Percentiles rank a stretch among this genome's conserved stretches.
Evolutionary conservation across 2,329 filamentous ascomycete genomes (phyloP).

Genomic region (Fonsecaea multimorphosa): DNA sequence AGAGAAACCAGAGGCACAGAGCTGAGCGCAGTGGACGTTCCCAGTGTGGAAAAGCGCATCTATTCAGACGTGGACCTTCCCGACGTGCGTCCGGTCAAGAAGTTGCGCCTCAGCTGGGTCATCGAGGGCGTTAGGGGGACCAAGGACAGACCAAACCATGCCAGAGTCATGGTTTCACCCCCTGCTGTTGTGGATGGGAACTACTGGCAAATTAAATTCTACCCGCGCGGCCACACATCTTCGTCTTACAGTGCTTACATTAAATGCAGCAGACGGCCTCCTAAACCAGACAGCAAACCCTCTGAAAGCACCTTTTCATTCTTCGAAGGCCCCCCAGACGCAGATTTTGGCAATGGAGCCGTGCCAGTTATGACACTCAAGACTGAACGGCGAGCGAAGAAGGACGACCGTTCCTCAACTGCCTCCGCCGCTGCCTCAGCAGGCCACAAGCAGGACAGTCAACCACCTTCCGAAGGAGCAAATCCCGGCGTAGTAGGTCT

Average conservation of each 20-base stretch:
- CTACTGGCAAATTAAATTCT: slow-evolving; percentile 71
- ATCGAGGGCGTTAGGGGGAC: slow-evolving; percentile 66
- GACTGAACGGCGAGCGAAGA: slow-evolving; percentile 12
- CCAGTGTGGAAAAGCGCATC: slow-evolving; percentile 57
- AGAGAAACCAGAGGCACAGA: slow-evolving; percentile 59
- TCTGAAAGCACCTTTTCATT: slow-evolving; percentile 51
- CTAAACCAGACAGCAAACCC: slow-evolving; percentile 46
- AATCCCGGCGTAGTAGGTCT: background rate
- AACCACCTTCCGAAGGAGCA: slow-evolving; percentile 3
- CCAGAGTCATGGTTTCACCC: slow-evolving; percentile 64
- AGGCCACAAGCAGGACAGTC: slow-evolving; percentile 21
- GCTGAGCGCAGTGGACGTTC: slow-evolving; percentile 62
- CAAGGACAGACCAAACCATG: slow-evolving; percentile 63
- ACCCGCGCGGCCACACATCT: slow-evolving; percentile 65
- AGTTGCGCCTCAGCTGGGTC: slow-evolving; percentile 64
- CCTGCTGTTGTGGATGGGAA: slow-evolving; percentile 63
- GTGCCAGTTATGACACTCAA: slow-evolving; percentile 25
- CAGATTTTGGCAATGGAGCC: slow-evolving; percentile 44
- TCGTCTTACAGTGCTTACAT: slow-evolving; percentile 66
- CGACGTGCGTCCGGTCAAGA: slow-evolving; percentile 60
- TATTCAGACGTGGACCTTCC: slow-evolving; percentile 64
- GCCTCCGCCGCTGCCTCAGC: background rate
- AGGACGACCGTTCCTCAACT: slow-evolving; percentile 19
- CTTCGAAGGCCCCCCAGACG: slow-evolving; percentile 47
- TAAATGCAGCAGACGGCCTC: slow-evolving; percentile 62